Conservation (phyloP, 192 early-diverging fungal species). For the Coemansia furcata region DNA sequence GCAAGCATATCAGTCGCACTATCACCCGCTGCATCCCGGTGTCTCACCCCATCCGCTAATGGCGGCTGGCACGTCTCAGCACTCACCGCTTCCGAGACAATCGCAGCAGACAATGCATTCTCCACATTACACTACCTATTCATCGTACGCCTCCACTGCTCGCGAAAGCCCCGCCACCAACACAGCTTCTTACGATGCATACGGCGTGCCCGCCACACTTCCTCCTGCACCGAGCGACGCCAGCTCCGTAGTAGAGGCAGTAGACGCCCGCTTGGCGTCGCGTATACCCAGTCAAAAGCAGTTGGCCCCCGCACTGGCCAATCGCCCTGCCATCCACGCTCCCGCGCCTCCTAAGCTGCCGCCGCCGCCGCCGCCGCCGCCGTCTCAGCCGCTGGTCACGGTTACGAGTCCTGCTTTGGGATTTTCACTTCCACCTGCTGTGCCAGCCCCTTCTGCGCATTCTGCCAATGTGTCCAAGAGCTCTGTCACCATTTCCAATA, state of each 20-base stretch:
- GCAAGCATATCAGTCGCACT: background rate
- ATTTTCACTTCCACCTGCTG: background rate
- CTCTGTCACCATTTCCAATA: background rate
- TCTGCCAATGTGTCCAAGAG: background rate
- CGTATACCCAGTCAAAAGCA: background rate
- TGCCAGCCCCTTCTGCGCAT: background rate
- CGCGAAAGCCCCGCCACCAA: constrained; percentile 3
- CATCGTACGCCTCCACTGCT: constrained; percentile 1
- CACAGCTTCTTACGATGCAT: constrained; percentile 8
- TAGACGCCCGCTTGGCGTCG: background rate
- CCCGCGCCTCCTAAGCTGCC: background rate
- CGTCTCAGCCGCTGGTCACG: background rate
- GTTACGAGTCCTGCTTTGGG: background rate
- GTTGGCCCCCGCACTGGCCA: background rate
- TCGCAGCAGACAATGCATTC: constrained; percentile 2
- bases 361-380: background rate
- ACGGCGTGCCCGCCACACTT: background rate
- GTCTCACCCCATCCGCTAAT: background rate
- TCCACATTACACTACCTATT: background rate
- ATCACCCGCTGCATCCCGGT: background rate
- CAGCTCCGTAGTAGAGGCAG: background rate
- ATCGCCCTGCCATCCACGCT: constrained; percentile 2
- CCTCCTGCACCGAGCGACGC: background rate
- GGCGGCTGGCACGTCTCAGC: background rate
- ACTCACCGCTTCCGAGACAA: constrained; percentile 1